phyloP scores from a whole-genome alignment of 805 yeast species.

The Ogataea ganodermae region DNA sequence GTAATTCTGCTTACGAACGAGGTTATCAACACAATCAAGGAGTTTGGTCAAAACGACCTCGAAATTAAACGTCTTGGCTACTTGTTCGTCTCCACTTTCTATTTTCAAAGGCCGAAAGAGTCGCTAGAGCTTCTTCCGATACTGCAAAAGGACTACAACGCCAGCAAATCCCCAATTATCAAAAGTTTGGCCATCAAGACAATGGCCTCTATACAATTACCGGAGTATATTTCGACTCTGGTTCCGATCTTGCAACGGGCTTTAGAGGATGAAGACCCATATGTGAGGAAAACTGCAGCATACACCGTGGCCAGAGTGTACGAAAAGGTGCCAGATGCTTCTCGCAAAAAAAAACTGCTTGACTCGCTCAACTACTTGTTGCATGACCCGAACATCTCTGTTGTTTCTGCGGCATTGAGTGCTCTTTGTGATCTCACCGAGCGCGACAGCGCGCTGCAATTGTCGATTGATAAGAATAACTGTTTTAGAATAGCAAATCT shows the following conservation, averaged over 20 bases:
- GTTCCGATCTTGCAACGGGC: constrained; percentile 39
- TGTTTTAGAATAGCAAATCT: constrained; percentile 44
- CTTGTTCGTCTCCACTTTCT: constrained; percentile 63
- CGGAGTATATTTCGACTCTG: constrained; percentile 51
- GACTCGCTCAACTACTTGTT: constrained; percentile 52
- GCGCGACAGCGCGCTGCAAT: constrained; percentile 46
- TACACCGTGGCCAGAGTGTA: constrained; percentile 68
- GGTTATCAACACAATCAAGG: constrained; percentile 51
- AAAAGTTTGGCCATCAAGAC: constrained; percentile 67
- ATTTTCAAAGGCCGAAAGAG: constrained; percentile 55
- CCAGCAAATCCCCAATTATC: constrained; percentile 41
- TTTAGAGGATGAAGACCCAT: constrained; percentile 51
- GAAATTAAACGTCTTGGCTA: constrained; percentile 74
- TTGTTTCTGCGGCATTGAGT: constrained; percentile 72
- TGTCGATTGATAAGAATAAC: constrained; percentile 53
- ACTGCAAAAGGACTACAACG: constrained; percentile 51
- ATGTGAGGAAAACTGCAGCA: constrained; percentile 69
- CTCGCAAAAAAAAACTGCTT: constrained; percentile 45
- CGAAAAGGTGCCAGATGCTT: constrained; percentile 54
- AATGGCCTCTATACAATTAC: constrained; percentile 56
- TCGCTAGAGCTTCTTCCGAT: constrained; percentile 58
- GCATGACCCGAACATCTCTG: constrained; percentile 57
- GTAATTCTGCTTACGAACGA: constrained; percentile 69
- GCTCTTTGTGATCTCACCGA: constrained; percentile 68
- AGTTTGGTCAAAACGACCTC: constrained; percentile 44